Evolutionary conservation across 2,329 filamentous ascomycete genomes (phyloP), one percentile per base, ranked within the genome.

Genomic region (Westerdykella sp.): DNA sequence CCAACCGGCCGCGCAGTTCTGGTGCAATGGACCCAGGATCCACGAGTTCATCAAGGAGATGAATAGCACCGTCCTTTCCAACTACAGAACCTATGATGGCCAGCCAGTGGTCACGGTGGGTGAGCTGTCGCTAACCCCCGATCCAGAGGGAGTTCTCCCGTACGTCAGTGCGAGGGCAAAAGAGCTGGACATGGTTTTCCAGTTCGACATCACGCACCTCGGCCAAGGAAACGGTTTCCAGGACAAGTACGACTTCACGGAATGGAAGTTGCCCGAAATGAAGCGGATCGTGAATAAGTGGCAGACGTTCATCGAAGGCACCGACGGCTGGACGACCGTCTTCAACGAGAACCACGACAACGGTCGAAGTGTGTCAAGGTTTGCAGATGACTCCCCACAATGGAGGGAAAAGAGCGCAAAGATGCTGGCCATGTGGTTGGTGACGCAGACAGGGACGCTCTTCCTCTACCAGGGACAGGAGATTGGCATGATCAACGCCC

Each of bases 301-400:
- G 69, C 75, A 78, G 54, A 60, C 57, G 0, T 64, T 72, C 12
- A 73, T 78, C 67, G 64, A 71, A 23, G 69, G 71, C 16, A 66
- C 60, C 1, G 69, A 74, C 39, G 72, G 69, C 6, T 77, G 74
- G 73, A 75, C 75, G 0, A 80, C 79, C 0, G 69, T 74, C 0
- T 84, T 82, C 54, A 70, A 77, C 42, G 80, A 84, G 55, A 83
- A 83, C 51, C 80, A 84, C 58, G 80, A 84, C 55, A 74, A 80
- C 44, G 72, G 73, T 2, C 71, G 80, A 1, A 75, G 73, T 2
- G 65, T 83, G 5, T 76, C 74, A 2, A 72, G 78, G 2, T 78
- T 73, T 45, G 71, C 69, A 0, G 70, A 68, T 12, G 74, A 77
- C 41, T 65, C 72, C 10, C 70, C 70, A 0, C 62, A 68, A 35